phyloP scores from a whole-genome alignment of 305 asterid species.

The Fraxinus platypoda region DNA sequence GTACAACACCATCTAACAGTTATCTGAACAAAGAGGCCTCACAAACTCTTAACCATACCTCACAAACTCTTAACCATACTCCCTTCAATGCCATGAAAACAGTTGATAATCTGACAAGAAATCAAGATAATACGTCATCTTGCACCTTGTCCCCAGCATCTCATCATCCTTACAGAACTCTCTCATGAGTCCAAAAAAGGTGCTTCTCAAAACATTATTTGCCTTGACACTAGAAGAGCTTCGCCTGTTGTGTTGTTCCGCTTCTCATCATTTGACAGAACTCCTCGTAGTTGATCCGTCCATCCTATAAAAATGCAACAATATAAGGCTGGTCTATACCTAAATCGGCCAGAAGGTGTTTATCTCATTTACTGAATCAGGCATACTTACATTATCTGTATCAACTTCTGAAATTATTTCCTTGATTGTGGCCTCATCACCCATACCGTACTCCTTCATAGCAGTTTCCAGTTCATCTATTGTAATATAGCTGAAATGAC shows the following conservation, averaged over 20 bases:
- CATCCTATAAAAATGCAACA: slow-evolving; percentile 51
- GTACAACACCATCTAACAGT: slow-evolving; percentile 13
- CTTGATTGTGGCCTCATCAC: slow-evolving; percentile 74
- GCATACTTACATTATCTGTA: slow-evolving; percentile 72
- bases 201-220: slow-evolving; percentile 3
- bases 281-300: slow-evolving; percentile 85
- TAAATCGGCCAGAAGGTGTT: neutral
- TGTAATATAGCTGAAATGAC: slow-evolving; percentile 65
- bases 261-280: slow-evolving; percentile 98
- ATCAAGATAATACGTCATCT: slow-evolving; percentile 6
- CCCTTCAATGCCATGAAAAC: slow-evolving; percentile 16
- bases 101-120: slow-evolving; percentile 3
- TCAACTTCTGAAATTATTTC: slow-evolving; percentile 90
- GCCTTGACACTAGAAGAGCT: slow-evolving; percentile 33
- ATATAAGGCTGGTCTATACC: neutral
- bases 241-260: slow-evolving; percentile 57
- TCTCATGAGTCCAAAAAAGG: neutral
- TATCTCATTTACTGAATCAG: slow-evolving; percentile 1
- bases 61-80: slow-evolving; percentile 9
- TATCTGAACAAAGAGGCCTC: slow-evolving; percentile 20
- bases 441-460: slow-evolving; percentile 85
- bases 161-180: slow-evolving; percentile 13
- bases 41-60: slow-evolving; percentile 14
- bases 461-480: slow-evolving; percentile 84
- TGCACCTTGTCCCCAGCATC: slow-evolving; percentile 6